Evolutionary conservation across 2,329 filamentous ascomycete species (phyloP).

Genomic region (Aspergillus texensis): DNA sequence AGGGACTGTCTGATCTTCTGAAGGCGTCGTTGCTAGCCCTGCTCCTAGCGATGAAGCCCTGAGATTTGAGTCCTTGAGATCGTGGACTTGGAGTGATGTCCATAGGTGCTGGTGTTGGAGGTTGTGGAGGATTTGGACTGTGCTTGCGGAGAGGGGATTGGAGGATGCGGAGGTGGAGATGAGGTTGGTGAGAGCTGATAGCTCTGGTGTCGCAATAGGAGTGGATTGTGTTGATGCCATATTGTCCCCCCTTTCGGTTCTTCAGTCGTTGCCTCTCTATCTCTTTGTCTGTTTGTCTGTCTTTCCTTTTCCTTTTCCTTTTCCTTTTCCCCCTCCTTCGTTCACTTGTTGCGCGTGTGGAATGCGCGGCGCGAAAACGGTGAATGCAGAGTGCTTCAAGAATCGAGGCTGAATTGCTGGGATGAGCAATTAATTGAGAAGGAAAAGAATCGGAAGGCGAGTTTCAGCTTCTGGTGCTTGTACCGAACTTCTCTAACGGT

Average conservation of each 20-base stretch:
- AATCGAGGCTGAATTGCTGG: background rate
- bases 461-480: background rate
- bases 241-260: background rate
- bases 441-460: background rate
- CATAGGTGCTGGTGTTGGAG: constrained; percentile 66
- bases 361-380: background rate
- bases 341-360: background rate
- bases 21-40: constrained; percentile 7
- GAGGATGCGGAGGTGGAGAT: constrained; percentile 34
- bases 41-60: background rate
- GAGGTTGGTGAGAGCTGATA: constrained; percentile 46
- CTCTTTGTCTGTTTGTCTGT: background rate
- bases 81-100: constrained; percentile 59
- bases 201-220: constrained; percentile 20
- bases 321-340: background rate
- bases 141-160: constrained; percentile 47
- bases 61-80: constrained; percentile 27
- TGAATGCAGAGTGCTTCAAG: background rate
- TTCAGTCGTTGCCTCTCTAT: background rate
- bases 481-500: background rate
- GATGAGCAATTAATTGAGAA: background rate
- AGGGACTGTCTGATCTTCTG: constrained; percentile 29
- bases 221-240: constrained; percentile 2
- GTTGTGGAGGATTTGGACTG: constrained; percentile 64
- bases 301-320: background rate